Percentiles rank a stretch among this genome's conserved stretches.
phyloP scores from a whole-genome alignment of 805 yeast species.

The Candida silvatica region DNA sequence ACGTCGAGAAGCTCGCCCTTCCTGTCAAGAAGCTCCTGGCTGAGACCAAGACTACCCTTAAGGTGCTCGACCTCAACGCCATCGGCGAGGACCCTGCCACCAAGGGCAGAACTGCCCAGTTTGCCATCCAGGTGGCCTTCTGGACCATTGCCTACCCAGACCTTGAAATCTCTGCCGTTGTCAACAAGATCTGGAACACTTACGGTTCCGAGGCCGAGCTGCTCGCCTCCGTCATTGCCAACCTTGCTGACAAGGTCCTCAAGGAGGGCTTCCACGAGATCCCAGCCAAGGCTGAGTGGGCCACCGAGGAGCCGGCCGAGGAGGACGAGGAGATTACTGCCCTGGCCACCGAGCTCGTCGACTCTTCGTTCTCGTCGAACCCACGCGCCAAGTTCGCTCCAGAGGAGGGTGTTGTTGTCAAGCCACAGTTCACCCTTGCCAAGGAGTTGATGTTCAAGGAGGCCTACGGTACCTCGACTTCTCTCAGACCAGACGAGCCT shows the following conservation, averaged over 20 bases:
- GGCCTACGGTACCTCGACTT: slow-evolving; percentile 50
- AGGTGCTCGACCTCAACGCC: slow-evolving; percentile 51
- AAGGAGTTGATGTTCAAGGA: slow-evolving; percentile 75
- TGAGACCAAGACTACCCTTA: slow-evolving; percentile 42
- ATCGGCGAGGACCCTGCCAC: slow-evolving; percentile 65
- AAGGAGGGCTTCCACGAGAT: slow-evolving; percentile 34
- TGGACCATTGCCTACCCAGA: slow-evolving; percentile 66
- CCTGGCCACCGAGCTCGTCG: slow-evolving; percentile 30
- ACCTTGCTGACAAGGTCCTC: slow-evolving; percentile 51
- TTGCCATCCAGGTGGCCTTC: slow-evolving; percentile 73
- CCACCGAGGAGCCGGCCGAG: slow-evolving; percentile 10
- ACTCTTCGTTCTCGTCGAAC: slow-evolving; percentile 59
- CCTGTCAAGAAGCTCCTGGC: slow-evolving; percentile 45
- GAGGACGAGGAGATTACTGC: slow-evolving; percentile 29
- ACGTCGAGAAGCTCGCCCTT: slow-evolving; percentile 45
- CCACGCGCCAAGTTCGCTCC: slow-evolving; percentile 38
- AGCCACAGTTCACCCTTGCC: slow-evolving; percentile 40
- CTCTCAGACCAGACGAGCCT: slow-evolving; percentile 85
- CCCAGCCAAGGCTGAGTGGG: slow-evolving; percentile 25
- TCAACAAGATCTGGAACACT: slow-evolving; percentile 71
- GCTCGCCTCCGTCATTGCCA: slow-evolving; percentile 62
- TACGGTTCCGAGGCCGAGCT: slow-evolving; percentile 78
- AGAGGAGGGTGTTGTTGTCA: slow-evolving; percentile 30
- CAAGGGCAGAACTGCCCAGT: slow-evolving; percentile 63
- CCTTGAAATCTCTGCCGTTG: slow-evolving; percentile 50